A percentile compares a stretch with the other conserved stretches of the same genome.
Evolutionary conservation across 768 basidiomycete genomes (phyloP).

Genomic region (Trametes cinnabarina): DNA sequence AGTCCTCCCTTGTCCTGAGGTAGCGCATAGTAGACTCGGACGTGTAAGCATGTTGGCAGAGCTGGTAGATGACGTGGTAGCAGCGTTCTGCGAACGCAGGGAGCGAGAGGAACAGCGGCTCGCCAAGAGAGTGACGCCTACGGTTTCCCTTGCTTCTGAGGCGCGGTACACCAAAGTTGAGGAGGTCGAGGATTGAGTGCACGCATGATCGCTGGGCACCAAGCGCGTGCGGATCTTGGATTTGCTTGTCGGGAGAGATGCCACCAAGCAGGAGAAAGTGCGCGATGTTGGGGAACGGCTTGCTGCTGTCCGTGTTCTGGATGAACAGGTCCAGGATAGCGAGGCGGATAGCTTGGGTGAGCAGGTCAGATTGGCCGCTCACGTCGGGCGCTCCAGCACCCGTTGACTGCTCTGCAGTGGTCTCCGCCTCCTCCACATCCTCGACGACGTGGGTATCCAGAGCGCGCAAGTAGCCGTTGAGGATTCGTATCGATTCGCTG

Average conservation of each 20-base stretch:
- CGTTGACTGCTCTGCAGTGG: slow-evolving; percentile 56
- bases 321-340: slow-evolving; percentile 82
- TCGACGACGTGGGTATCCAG: slow-evolving; percentile 61
- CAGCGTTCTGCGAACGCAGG: slow-evolving; percentile 84
- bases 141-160: slow-evolving; percentile 44
- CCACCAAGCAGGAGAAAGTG: slow-evolving; percentile 85
- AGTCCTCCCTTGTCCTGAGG: slow-evolving; percentile 83
- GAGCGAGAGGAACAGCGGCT: slow-evolving; percentile 59
- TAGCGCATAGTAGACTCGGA: slow-evolving; percentile 82
- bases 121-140: slow-evolving; percentile 29
- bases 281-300: slow-evolving; percentile 76
- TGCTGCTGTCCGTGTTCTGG: slow-evolving; percentile 61
- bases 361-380: slow-evolving; percentile 42
- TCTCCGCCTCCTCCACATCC: slow-evolving; percentile 60
- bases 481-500: slow-evolving; percentile 79
- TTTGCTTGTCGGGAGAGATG: slow-evolving; percentile 54
- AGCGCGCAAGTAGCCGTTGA: slow-evolving; percentile 71
- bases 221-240: slow-evolving; percentile 77
- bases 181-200: slow-evolving; percentile 76
- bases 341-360: slow-evolving; percentile 69
- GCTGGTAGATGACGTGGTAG: slow-evolving; percentile 78
- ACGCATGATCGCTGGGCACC: slow-evolving; percentile 68
- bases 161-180: slow-evolving; percentile 70
- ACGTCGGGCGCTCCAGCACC: slow-evolving; percentile 72
- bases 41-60: slow-evolving; percentile 84